Evolutionary conservation across 1,139 yeast species (phyloP).

Genomic region (Meyerozyma smithsonii): DNA sequence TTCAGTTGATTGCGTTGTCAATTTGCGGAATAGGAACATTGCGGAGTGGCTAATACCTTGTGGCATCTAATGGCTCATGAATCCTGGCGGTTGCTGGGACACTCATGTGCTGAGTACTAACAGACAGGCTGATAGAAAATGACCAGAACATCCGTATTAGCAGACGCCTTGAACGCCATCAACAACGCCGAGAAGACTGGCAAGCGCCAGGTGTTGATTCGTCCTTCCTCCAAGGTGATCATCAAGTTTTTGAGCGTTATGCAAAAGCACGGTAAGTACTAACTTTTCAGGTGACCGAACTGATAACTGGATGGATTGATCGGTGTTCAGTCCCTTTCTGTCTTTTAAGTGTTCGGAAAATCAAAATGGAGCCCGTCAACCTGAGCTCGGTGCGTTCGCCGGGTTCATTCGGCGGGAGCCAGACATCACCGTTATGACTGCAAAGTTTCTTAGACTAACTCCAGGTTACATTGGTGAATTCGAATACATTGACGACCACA

Average conservation of each 20-base stretch:
- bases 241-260: slow-evolving; percentile 94
- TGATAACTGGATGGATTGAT: slow-evolving; percentile 97
- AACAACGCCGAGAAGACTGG: slow-evolving; percentile 99
- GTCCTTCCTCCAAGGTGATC: slow-evolving; percentile 99
- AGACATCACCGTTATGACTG: slow-evolving; percentile 4
- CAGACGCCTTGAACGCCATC: slow-evolving; percentile 97
- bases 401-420: slow-evolving; percentile 7
- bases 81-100: slow-evolving; percentile 18
- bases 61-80: slow-evolving; percentile 5
- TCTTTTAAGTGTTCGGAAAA: slow-evolving; percentile 97
- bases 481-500: slow-evolving; percentile 98
- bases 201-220: slow-evolving; percentile 96
- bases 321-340: slow-evolving; percentile 89
- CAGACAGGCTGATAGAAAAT: slow-evolving; percentile 47
- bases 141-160: slow-evolving; percentile 99
- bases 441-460: slow-evolving; percentile 19
- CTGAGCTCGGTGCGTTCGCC: slow-evolving; percentile 58
- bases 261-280: slow-evolving; percentile 80
- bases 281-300: slow-evolving; percentile 49
- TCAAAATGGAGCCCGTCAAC: slow-evolving; percentile 66
- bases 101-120: slow-evolving; percentile 31
- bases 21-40: neutral
- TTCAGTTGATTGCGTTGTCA: neutral
- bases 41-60: slow-evolving; percentile 2
- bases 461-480: slow-evolving; percentile 94